Percentiles rank a stretch among this genome's conserved stretches.
Conservation (phyloP, 768 basidiomycete genomes). For the Auriculariales sp. region DNA sequence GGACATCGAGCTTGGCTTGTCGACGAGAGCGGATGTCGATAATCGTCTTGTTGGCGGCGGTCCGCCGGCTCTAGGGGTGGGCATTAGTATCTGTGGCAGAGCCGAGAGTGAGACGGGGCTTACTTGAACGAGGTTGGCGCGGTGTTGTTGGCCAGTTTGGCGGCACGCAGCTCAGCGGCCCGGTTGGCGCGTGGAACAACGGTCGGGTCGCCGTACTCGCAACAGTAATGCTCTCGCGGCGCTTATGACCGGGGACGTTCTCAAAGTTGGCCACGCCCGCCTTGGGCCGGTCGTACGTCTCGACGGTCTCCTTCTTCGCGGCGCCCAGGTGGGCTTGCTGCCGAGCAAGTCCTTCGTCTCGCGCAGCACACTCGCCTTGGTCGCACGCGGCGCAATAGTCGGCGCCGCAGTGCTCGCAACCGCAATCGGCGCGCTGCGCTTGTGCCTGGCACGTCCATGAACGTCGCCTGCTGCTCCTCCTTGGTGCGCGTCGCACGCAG, state of each 20-base stretch:
- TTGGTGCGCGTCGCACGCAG: not conserved
- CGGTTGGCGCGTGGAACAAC: conserved; percentile 66
- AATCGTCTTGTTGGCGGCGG: conserved; percentile 2
- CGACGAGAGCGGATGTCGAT: no score
- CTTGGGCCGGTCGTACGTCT: conserved; percentile 44
- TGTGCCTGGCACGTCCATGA: conserved; percentile 12
- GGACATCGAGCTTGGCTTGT: no score
- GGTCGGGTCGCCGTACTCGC: conserved; percentile 60
- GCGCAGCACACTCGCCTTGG: conserved; percentile 59
- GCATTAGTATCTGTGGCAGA: no score
- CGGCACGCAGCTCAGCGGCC: conserved; percentile 42
- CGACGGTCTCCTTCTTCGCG: conserved; percentile 27
- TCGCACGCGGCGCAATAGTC: conserved; percentile 63
- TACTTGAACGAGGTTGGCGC: conserved; percentile 4
- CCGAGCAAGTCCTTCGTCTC: conserved; percentile 37
- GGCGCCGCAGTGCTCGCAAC: conserved; percentile 25
- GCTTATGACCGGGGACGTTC: conserved; percentile 74
- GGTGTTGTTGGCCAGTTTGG: not conserved
- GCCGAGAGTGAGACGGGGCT: no score
- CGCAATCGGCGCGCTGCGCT: conserved; percentile 8
- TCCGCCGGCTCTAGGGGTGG: no score
- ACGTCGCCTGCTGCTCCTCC: conserved; percentile 3
- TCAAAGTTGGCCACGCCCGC: conserved; percentile 38
- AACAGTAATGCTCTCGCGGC: conserved; percentile 48
- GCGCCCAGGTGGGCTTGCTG: conserved; percentile 23